These are phyloP conservation scores for Brassica juncea DNA, from an alignment of 345 rosid genomes.

Conservation along the genomic window DNA sequence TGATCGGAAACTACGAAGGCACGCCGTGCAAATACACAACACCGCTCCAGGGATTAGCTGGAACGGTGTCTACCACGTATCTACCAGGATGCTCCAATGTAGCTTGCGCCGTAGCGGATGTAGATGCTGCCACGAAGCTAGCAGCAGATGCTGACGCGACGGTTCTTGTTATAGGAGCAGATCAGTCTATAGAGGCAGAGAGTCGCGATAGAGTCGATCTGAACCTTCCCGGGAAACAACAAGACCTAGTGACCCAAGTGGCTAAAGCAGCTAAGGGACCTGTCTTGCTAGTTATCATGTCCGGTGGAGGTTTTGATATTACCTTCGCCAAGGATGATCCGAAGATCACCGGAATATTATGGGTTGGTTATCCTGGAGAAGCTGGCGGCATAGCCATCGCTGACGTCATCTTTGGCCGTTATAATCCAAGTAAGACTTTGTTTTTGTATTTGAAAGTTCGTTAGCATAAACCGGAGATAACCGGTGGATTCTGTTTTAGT, in stretches of 20 bases:
- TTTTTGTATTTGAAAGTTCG: neutral
- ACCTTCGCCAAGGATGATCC: constrained; percentile 61
- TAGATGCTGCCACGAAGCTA: constrained; percentile 55
- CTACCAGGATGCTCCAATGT: constrained; percentile 70
- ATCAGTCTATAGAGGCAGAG: constrained; percentile 77
- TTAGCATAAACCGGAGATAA: constrained; percentile 6
- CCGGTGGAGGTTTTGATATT: constrained; percentile 89
- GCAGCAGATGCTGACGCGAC: constrained; percentile 76
- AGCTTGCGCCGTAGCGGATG: constrained; percentile 60
- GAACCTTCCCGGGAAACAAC: constrained; percentile 79
- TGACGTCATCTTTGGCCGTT: constrained; percentile 70
- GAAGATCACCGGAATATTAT: constrained; percentile 71
- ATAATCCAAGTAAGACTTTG: constrained; percentile 66
- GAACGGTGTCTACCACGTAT: constrained; percentile 55
- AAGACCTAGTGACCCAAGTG: constrained; percentile 57
- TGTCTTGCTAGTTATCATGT: constrained; percentile 86
- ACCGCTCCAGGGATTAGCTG: constrained; percentile 75
- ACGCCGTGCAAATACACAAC: constrained; percentile 84
- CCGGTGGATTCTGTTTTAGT: neutral
- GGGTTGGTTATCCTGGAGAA: constrained; percentile 97
- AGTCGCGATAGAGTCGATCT: constrained; percentile 61
- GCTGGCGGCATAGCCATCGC: constrained; percentile 94
- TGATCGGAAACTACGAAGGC: constrained; percentile 98
- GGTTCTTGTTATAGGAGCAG: constrained; percentile 76
- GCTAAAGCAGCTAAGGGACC: constrained; percentile 79